phyloP scores from a whole-genome alignment of 1,284 basidiomycete species.

The Peniophora sp. region DNA sequence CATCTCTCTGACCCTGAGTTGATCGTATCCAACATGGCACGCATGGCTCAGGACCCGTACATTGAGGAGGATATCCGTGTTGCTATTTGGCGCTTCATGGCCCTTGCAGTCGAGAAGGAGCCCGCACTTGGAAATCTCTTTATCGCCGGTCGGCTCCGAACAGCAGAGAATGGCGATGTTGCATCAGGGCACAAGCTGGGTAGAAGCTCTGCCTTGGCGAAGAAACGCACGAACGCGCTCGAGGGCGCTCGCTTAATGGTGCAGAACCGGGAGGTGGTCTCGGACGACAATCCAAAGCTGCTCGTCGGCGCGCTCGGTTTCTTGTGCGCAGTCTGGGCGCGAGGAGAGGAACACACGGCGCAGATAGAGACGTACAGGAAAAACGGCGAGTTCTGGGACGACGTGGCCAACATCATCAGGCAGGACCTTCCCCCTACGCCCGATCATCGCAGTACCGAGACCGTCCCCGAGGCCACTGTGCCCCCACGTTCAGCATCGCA shows the following conservation, averaged over 20 bases:
- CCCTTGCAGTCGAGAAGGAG: constrained; percentile 78
- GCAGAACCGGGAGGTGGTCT: constrained; percentile 61
- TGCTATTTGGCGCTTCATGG: constrained; percentile 79
- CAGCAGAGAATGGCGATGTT: constrained; percentile 28
- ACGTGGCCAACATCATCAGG: constrained; percentile 50
- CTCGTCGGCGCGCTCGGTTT: constrained; percentile 75
- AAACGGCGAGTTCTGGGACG: constrained; percentile 57
- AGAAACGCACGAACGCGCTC: constrained; percentile 39
- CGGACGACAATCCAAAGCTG: constrained; percentile 70
- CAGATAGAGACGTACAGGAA: constrained; percentile 49
- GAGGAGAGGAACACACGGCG: constrained; percentile 67
- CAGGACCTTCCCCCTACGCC: constrained; percentile 62
- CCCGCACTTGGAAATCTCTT: constrained; percentile 83
- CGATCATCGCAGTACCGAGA: constrained; percentile 47
- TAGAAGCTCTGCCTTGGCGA: constrained; percentile 24
- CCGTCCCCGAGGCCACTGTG: constrained; percentile 36
- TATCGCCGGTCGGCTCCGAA: constrained; percentile 62
- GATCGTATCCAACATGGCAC: constrained; percentile 51
- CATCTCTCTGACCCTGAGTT: constrained; percentile 68
- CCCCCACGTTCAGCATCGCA: constrained; percentile 51
- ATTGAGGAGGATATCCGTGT: constrained; percentile 62
- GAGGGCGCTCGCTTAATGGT: constrained; percentile 61
- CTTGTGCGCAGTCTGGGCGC: constrained; percentile 77
- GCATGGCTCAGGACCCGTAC: constrained; percentile 63
- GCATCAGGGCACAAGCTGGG: constrained; percentile 10